Percentiles rank a stretch among this genome's conserved stretches.
Evolutionary conservation across 345 rosid genomes (phyloP).

Genomic region (Cardiospermum halicacabum): DNA sequence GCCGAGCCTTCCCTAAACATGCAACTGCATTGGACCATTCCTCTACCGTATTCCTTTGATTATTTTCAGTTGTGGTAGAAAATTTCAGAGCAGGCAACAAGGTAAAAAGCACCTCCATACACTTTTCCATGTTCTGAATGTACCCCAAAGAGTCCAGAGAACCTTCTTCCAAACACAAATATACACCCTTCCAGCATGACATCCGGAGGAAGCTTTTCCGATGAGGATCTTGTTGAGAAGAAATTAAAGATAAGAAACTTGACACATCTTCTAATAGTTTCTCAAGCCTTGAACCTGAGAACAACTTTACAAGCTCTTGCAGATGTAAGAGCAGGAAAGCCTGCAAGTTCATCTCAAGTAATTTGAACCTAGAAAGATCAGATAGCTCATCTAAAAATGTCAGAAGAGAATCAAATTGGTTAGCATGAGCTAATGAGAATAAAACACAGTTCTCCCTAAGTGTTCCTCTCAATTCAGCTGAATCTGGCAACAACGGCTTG

Average conservation of each 20-base stretch:
- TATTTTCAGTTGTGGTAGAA: conserved; percentile 18
- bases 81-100: conserved; percentile 48
- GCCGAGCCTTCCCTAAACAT: conserved; percentile 65
- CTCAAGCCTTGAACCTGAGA: conserved; percentile 74
- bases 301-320: conserved; percentile 53
- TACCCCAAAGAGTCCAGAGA: conserved; percentile 50
- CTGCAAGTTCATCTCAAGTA: conserved; percentile 62
- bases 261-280: conserved; percentile 62
- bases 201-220: conserved; percentile 49
- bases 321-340: conserved; percentile 58
- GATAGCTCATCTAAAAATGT: conserved; percentile 74
- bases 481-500: conserved; percentile 27
- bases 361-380: conserved; percentile 69
- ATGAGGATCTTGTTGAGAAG: conserved; percentile 38
- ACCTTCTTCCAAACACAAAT: conserved; percentile 61
- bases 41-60: conserved; percentile 26
- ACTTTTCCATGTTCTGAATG: conserved; percentile 47
- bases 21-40: conserved; percentile 68
- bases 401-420: conserved; percentile 57
- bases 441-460: conserved; percentile 68
- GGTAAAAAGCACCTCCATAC: conserved; percentile 63
- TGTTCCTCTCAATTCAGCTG: conserved; percentile 31
- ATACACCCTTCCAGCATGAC: conserved; percentile 81
- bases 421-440: conserved; percentile 67
- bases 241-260: conserved; percentile 42